Conservation (phyloP, 768 basidiomycete species). For the Xanthoconium stramineum region DNA sequence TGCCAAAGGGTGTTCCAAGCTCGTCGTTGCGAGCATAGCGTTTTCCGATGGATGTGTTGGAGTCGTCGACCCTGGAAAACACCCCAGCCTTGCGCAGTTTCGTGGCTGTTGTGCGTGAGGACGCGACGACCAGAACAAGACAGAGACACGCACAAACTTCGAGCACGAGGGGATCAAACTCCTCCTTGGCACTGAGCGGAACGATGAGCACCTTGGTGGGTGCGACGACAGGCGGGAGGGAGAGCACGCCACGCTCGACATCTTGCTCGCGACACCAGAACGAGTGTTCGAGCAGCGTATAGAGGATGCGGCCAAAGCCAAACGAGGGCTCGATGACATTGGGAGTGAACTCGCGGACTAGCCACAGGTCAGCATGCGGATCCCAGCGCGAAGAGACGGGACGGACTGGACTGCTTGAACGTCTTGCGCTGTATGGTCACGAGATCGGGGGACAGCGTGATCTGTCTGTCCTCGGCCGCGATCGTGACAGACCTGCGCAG, state of each 20-base stretch:
- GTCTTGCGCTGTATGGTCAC: slow-evolving; percentile 79
- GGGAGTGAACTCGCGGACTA: slow-evolving; percentile 92
- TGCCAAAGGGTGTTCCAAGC: slow-evolving; percentile 94
- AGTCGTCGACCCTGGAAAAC: slow-evolving; percentile 93
- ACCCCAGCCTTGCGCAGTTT: slow-evolving; percentile 88
- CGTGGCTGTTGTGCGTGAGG: slow-evolving; percentile 49
- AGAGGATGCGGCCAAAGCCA: slow-evolving; percentile 94
- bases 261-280: slow-evolving; percentile 96
- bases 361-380: slow-evolving; percentile 23
- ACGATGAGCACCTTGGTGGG: slow-evolving; percentile 98
- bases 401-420: slow-evolving; percentile 81
- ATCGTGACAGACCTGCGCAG: slow-evolving; percentile 52
- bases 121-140: too few species aligned
- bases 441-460: slow-evolving; percentile 68
- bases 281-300: slow-evolving; percentile 89
- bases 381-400: neutral
- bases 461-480: slow-evolving; percentile 59
- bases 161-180: slow-evolving; percentile 77
- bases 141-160: slow-evolving; percentile 77
- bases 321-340: slow-evolving; percentile 99
- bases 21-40: slow-evolving; percentile 98
- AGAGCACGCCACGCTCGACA: slow-evolving; percentile 83
- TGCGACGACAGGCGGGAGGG: slow-evolving; percentile 84
- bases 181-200: slow-evolving; percentile 81
- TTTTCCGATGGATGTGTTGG: slow-evolving; percentile 91